Conservation (phyloP, 345 rosid genomes). For the Eucalyptus shirleyi region DNA sequence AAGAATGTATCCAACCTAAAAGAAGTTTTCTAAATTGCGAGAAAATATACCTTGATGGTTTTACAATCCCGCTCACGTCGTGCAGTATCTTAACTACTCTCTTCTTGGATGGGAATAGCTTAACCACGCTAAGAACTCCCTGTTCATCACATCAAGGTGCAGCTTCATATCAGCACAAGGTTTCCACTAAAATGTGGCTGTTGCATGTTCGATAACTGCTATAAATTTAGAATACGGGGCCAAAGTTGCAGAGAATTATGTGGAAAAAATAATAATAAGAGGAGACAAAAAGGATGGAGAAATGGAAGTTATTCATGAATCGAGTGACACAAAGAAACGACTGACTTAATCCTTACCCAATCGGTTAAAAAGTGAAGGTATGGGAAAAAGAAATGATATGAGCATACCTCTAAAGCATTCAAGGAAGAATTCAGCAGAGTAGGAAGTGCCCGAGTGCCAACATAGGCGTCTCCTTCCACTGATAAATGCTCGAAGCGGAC, state of each 20-base stretch:
- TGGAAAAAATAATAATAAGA: not conserved
- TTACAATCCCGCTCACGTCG: constrained; percentile 24
- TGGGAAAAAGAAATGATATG: not conserved
- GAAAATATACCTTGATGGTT: constrained; percentile 34
- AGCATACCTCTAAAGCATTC: constrained; percentile 27
- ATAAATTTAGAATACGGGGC: not conserved
- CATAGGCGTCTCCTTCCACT: constrained; percentile 42
- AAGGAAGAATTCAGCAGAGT: constrained; percentile 26
- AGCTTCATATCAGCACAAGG: not conserved
- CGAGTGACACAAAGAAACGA: not conserved
- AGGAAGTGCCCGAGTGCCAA: constrained; percentile 47
- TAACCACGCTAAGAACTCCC: constrained; percentile 24
- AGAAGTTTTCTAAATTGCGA: not conserved
- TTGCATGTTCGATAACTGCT: not conserved
- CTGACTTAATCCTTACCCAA: not conserved
- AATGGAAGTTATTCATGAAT: not conserved
- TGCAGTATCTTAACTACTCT: constrained; percentile 25
- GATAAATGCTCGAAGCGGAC: constrained; percentile 30
- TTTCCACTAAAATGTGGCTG: not conserved
- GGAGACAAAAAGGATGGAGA: not conserved
- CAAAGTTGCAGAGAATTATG: not conserved
- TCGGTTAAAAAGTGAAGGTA: not conserved
- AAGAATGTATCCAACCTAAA: not conserved
- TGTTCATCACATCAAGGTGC: not conserved
- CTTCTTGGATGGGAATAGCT: constrained; percentile 35